Conservation (phyloP, 495 filamentous ascomycete genomes). For the Talaromyces stipitatus region DNA sequence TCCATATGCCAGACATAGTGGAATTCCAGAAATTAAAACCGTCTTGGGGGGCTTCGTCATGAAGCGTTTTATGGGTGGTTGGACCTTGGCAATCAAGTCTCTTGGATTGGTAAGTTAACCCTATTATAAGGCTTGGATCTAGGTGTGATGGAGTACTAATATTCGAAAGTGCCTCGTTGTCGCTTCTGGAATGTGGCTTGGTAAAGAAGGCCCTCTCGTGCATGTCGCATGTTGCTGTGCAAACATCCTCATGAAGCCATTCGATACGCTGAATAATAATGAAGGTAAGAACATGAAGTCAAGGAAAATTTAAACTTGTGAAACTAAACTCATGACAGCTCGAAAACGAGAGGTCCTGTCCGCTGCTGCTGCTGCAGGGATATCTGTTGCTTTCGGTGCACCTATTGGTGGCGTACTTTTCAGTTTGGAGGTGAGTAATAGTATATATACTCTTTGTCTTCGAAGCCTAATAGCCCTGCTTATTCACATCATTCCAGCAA, state of each 20-base stretch:
- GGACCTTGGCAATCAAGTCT: slow-evolving; percentile 89
- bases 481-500: slow-evolving; percentile 43
- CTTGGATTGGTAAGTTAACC: slow-evolving; percentile 65
- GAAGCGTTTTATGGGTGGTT: slow-evolving; percentile 80
- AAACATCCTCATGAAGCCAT: slow-evolving; percentile 89
- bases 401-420: slow-evolving; percentile 92
- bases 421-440: slow-evolving; percentile 64
- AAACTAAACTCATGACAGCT: slow-evolving; percentile 38
- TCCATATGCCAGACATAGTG: slow-evolving; percentile 86
- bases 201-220: slow-evolving; percentile 94
- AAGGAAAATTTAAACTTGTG: background rate
- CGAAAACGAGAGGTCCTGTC: slow-evolving; percentile 94
- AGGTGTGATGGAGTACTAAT: slow-evolving; percentile 16
- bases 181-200: slow-evolving; percentile 95
- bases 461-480: too few relatives aligned
- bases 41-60: slow-evolving; percentile 94
- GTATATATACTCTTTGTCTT: background rate
- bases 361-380: slow-evolving; percentile 87
- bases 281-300: slow-evolving; percentile 55
- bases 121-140: background rate
- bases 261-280: slow-evolving; percentile 73
- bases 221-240: slow-evolving; percentile 98
- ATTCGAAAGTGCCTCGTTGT: slow-evolving; percentile 73
- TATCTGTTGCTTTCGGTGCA: slow-evolving; percentile 95
- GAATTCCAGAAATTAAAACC: slow-evolving; percentile 97